These are phyloP conservation scores for Fraxinus quadrangulata DNA, from an alignment of 257 asterid genomes.

Conservation along the genomic window DNA sequence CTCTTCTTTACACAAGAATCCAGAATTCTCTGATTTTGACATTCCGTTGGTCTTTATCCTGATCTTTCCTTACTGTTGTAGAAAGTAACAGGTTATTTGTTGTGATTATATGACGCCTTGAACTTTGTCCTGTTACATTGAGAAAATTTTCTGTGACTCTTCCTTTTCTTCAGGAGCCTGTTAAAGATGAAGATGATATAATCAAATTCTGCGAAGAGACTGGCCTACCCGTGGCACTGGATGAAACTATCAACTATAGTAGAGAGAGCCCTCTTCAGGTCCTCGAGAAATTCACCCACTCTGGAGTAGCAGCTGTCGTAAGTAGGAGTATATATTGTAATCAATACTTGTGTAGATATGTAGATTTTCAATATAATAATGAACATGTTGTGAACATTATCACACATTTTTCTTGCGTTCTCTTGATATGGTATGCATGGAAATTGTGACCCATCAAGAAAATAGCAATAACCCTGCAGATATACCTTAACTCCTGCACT, in stretches of 20 bases:
- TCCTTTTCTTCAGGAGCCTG: conserved; percentile 73
- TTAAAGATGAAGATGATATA: conserved; percentile 66
- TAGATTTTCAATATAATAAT: background rate
- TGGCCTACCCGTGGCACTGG: conserved; percentile 90
- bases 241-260: conserved; percentile 71
- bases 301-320: conserved; percentile 82
- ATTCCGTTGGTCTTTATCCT: background rate
- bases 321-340: conserved; percentile 28
- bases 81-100: background rate
- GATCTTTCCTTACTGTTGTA: background rate
- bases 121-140: background rate
- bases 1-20: background rate
- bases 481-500: background rate
- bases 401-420: background rate
- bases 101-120: background rate
- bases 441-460: background rate
- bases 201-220: conserved; percentile 81
- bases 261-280: conserved; percentile 48
- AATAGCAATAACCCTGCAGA: background rate
- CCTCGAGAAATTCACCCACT: conserved; percentile 67
- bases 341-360: background rate
- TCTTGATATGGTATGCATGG: background rate
- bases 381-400: background rate
- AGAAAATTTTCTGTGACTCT: background rate
- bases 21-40: background rate